Percentiles rank a stretch among this genome's conserved stretches.
Evolutionary conservation across 345 rosid species (phyloP).

Genomic region (Salix purpurea): DNA sequence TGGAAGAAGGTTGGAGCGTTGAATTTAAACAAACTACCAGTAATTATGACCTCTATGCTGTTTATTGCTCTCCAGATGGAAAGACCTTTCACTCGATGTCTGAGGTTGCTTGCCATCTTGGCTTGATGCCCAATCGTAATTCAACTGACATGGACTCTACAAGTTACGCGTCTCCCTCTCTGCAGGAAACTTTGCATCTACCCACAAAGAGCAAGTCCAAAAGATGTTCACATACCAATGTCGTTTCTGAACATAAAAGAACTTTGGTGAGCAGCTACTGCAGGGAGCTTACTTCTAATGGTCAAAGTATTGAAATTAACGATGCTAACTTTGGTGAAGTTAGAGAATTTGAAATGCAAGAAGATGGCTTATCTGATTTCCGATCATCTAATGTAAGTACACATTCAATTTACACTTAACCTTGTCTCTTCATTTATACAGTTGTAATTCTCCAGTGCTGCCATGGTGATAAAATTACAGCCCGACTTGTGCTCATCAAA

Average conservation of each 20-base stretch:
- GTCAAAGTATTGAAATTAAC: conserved; percentile 33
- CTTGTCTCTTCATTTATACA: not conserved
- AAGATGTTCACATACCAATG: conserved; percentile 39
- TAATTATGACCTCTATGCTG: conserved; percentile 49
- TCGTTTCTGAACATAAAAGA: conserved; percentile 53
- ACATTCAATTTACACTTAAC: conserved; percentile 2
- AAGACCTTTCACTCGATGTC: conserved; percentile 65
- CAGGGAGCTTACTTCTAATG: conserved; percentile 40
- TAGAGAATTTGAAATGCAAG: conserved; percentile 39
- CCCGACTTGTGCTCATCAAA: too few relatives aligned
- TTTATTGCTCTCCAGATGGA: conserved; percentile 81
- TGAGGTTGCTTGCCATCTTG: conserved; percentile 86
- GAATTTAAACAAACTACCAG: conserved; percentile 54
- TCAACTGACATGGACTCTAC: conserved; percentile 41
- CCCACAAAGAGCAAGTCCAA: conserved; percentile 60
- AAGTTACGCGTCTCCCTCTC: conserved; percentile 40
- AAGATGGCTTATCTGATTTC: conserved; percentile 27
- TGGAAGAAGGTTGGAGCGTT: conserved; percentile 84
- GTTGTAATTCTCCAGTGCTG: not conserved
- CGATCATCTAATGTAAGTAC: conserved; percentile 51
- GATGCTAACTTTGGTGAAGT: conserved; percentile 36
- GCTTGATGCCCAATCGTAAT: conserved; percentile 47
- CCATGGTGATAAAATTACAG: too few relatives aligned
- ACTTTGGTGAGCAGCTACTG: conserved; percentile 33
- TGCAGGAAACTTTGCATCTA: conserved; percentile 46